Evolutionary conservation across 306 rosid genomes (phyloP).

Genomic region (Acacia crassicarpa): DNA sequence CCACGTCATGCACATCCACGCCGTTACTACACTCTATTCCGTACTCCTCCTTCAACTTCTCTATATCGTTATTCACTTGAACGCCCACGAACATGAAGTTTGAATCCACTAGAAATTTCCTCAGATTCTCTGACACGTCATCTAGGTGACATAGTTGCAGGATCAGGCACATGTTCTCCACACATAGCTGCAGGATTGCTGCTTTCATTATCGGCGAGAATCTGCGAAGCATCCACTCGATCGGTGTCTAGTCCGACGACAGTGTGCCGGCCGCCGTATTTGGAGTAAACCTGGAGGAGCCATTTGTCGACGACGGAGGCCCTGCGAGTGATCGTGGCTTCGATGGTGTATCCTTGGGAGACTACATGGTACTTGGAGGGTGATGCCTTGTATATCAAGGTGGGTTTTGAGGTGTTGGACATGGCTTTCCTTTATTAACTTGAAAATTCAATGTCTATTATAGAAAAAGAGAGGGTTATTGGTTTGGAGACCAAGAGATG

Average conservation of each 20-base stretch:
- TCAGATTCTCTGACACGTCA: not conserved
- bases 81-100: slow-evolving; percentile 32
- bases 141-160: not conserved
- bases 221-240: slow-evolving; percentile 20
- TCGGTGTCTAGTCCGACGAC: slow-evolving; percentile 30
- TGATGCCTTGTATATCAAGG: not conserved
- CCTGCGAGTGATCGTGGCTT: slow-evolving; percentile 17
- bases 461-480: not conserved
- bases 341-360: slow-evolving; percentile 15
- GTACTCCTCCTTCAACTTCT: slow-evolving; percentile 1
- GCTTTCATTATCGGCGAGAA: not conserved
- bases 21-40: slow-evolving; percentile 9
- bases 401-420: not conserved
- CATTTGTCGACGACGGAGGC: slow-evolving; percentile 17
- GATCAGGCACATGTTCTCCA: slow-evolving; percentile 30
- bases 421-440: not conserved
- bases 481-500: not conserved
- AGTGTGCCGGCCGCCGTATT: not conserved
- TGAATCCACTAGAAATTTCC: not conserved
- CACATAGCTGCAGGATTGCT: slow-evolving; percentile 27
- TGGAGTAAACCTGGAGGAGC: slow-evolving; percentile 13
- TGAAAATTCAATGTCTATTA: not conserved
- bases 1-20: slow-evolving; percentile 7
- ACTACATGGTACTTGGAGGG: not conserved
- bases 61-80: not conserved